Base-by-base conservation (phyloP, 2,329 filamentous ascomycete species). In the Aspergillus ibericus region DNA sequence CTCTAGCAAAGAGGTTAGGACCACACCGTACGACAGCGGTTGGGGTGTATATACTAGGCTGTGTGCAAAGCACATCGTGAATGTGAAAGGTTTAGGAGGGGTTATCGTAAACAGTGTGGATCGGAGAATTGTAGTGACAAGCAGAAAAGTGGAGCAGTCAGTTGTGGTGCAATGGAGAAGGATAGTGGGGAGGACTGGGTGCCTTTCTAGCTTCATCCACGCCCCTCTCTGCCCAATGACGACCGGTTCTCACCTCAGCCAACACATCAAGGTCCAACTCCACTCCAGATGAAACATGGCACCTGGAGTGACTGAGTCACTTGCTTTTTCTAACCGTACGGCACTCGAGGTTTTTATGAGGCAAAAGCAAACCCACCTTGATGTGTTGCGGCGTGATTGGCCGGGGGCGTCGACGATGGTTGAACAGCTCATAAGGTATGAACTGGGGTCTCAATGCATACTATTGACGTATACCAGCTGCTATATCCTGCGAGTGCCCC, bases 401-500 rank as follows among this genome's bases (percentile, higher is more conserved):
- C 25, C 10, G 8, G 10, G 8, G 2, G 25, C 2, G 15, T 44
- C 38, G 10, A 44, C 22, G 35, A 53, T 44, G 38, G 25, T 7
- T 53, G 51, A 42, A 53, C 51, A 53, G 51, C 51, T 53, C 51
- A 53, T 53, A 53, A 42, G 51, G 51, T 42, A 44, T 27, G 25
- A 53, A 44, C 35, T 42, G 25, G 38, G 27, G 51, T 53, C 29
- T 44, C 13, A 29, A 9, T 34, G 25, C 27, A 48, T 27, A 27
- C 13, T 16, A 12, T 7, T 40, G 22, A 18, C 15, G 15, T 36
- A 29, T 10, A 20, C n/a, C 5, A 15, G 20, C 16, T 13, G 25
- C 7, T 34, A 53, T 53, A 44, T 42, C 36, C 34, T 53, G 36
- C 40, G 36, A 15, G 12, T 6, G 13, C 36, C 25, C 51, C 51